Evolutionary conservation across 2,329 filamentous ascomycete species (phyloP).

Genomic region (Sporothrix brasiliensis): DNA sequence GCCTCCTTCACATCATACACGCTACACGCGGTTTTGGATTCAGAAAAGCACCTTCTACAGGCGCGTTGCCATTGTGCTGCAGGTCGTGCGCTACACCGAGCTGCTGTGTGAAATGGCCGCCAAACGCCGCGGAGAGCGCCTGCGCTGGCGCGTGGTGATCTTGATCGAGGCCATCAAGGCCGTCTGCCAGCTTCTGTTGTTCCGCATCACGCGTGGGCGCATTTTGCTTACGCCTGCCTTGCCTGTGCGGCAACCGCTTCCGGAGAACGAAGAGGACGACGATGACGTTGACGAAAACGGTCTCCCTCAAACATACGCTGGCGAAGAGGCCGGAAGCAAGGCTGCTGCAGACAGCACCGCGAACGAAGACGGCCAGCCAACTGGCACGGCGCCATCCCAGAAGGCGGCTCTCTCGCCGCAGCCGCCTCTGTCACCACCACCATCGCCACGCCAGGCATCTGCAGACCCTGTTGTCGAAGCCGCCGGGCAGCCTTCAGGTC

Average conservation of each 20-base stretch:
- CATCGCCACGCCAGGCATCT: constrained; percentile 32
- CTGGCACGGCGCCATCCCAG: neutral
- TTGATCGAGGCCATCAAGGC: constrained; percentile 85
- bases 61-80: constrained; percentile 77
- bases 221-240: constrained; percentile 81
- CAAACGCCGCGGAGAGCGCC: constrained; percentile 77
- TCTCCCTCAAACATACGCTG: constrained; percentile 51
- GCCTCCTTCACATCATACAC: constrained; percentile 51
- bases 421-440: constrained; percentile 34
- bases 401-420: constrained; percentile 27
- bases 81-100: constrained; percentile 93
- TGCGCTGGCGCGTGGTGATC: constrained; percentile 85
- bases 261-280: constrained; percentile 57
- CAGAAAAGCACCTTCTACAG: constrained; percentile 70
- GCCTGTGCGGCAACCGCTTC: constrained; percentile 81
- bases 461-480: neutral
- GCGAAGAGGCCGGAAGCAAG: constrained; percentile 46
- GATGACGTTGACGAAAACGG: constrained; percentile 54
- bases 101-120: constrained; percentile 97
- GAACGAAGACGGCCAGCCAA: neutral
- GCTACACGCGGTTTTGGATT: constrained; percentile 70
- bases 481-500: neutral
- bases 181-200: constrained; percentile 74
- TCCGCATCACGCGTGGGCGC: constrained; percentile 80
- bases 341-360: neutral